A percentile compares a stretch with the other conserved stretches of the same genome.
These are phyloP conservation scores for Hypoxylon subgilvum DNA, from an alignment of 495 filamentous ascomycete species.

Conservation along the genomic window DNA sequence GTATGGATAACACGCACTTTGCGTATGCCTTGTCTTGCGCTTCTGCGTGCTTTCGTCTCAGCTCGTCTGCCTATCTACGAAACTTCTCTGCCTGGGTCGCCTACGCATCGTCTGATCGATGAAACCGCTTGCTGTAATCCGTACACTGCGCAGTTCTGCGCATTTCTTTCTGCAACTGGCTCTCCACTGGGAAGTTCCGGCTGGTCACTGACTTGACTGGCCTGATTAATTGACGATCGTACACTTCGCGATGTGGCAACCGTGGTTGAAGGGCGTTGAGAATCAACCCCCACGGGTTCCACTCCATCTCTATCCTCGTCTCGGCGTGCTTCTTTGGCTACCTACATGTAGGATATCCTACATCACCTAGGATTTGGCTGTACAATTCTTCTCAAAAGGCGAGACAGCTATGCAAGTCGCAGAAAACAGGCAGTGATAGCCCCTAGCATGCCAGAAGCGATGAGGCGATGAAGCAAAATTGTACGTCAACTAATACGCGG, in stretches of 20 bases:
- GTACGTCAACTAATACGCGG: constrained; percentile 25
- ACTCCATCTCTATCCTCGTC: constrained; percentile 32
- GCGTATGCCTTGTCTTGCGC: constrained; percentile 30
- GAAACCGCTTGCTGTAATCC: not conserved
- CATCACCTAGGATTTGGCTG: constrained; percentile 7
- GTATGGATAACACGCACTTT: constrained; percentile 12
- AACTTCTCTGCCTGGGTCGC: constrained; percentile 14
- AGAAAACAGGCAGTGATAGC: constrained; percentile 34
- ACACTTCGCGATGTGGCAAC: constrained; percentile 32
- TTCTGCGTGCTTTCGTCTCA: constrained; percentile 13
- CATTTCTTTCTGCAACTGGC: not conserved
- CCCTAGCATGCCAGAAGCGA: constrained; percentile 19
- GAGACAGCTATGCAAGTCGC: constrained; percentile 28
- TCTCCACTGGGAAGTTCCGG: constrained; percentile 28
- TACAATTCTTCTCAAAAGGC: constrained; percentile 17
- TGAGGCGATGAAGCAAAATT: constrained; percentile 22
- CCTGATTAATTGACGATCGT: constrained; percentile 35
- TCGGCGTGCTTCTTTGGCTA: constrained; percentile 16
- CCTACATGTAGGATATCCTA: not conserved
- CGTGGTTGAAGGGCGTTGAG: constrained; percentile 27
- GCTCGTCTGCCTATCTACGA: constrained; percentile 22
- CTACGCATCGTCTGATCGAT: constrained; percentile 13
- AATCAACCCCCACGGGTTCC: constrained; percentile 34
- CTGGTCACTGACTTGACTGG: constrained; percentile 13
- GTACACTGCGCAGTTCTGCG: constrained; percentile 2